Evolutionary conservation across 371 early-diverging fungal genomes (phyloP).

Genomic region (Paraphysoderma sedebokerense): DNA sequence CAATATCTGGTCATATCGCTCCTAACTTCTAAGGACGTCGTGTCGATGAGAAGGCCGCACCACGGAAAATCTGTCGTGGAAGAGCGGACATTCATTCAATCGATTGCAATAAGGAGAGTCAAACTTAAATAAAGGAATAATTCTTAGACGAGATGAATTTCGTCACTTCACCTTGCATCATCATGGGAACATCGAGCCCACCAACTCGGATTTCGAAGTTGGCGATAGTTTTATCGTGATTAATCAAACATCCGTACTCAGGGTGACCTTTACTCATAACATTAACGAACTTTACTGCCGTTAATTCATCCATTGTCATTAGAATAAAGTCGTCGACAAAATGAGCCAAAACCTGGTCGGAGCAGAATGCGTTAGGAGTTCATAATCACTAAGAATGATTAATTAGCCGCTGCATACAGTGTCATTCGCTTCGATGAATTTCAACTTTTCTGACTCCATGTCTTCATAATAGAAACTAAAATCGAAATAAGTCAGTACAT

Average conservation of each 20-base stretch:
- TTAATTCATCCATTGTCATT: slow-evolving; percentile 25
- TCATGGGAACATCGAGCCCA: slow-evolving; percentile 9
- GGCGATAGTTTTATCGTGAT: slow-evolving; percentile 35
- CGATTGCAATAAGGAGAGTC: no score
- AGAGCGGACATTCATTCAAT: no score
- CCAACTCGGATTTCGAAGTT: slow-evolving; percentile 35
- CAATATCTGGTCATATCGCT: slow-evolving; percentile 35
- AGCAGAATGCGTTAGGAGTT: slow-evolving; percentile 2
- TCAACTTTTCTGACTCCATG: slow-evolving; percentile 29
- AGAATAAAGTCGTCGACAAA: slow-evolving; percentile 71
- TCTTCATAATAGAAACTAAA: slow-evolving; percentile 49
- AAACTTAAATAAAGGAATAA: background rate
- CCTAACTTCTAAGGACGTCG: slow-evolving; percentile 36
- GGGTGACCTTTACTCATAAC: slow-evolving; percentile 31
- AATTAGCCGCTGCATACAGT: slow-evolving; percentile 3
- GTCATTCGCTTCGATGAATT: slow-evolving; percentile 1
- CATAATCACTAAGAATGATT: background rate
- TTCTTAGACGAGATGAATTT: background rate
- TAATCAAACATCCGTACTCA: slow-evolving; percentile 38
- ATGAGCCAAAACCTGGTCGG: slow-evolving; percentile 41
- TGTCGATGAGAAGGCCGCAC: slow-evolving; percentile 56
- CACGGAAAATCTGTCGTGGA: slow-evolving; percentile 52
- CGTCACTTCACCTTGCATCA: background rate
- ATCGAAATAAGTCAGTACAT: background rate
- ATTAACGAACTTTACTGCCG: slow-evolving; percentile 26